Evolutionary conservation across 495 filamentous ascomycete genomes (phyloP).

Genomic region (Daldinia decipiens): DNA sequence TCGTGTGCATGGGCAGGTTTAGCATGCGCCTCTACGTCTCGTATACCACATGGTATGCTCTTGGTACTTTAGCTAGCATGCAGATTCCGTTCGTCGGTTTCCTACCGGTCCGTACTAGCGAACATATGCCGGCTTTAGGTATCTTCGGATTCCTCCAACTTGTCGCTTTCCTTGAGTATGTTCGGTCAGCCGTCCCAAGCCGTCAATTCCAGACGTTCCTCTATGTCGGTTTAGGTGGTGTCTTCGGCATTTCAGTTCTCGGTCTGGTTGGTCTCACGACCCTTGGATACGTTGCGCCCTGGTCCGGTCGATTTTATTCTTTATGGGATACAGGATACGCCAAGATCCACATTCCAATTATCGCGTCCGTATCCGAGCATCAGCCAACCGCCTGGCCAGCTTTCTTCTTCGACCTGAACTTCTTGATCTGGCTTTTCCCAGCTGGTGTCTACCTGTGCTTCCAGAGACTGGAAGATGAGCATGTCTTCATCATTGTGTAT

Average conservation of each 20-base stretch:
- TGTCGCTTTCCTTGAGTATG: constrained; percentile 90
- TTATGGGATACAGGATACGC: constrained; percentile 99
- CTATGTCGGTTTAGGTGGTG: constrained; percentile 76
- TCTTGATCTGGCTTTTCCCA: constrained; percentile 99
- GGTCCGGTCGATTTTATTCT: constrained; percentile 99
- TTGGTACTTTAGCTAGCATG: constrained; percentile 98
- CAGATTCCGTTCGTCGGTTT: constrained; percentile 99
- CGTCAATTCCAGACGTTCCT: constrained; percentile 93
- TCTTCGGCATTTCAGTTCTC: constrained; percentile 68
- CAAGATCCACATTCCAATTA: constrained; percentile 99
- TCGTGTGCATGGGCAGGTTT: constrained; percentile 96
- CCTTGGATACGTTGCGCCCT: constrained; percentile 92
- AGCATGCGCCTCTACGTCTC: constrained; percentile 93
- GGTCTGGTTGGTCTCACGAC: constrained; percentile 84
- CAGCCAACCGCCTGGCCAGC: constrained; percentile 99
- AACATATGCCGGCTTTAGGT: constrained; percentile 97
- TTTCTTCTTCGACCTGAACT: constrained; percentile 98
- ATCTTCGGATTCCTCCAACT: constrained; percentile 97
- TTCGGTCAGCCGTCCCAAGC: constrained; percentile 85
- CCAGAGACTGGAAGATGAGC: constrained; percentile 90
- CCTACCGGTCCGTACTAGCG: constrained; percentile 93
- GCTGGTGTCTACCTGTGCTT: constrained; percentile 99
- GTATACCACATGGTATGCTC: constrained; percentile 97
- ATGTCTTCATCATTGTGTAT: constrained; percentile 98
- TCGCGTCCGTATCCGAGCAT: constrained; percentile 98